These are phyloP conservation scores for Rhododendron molle DNA, from an alignment of 148 eudicot genomes.

Conservation along the genomic window DNA sequence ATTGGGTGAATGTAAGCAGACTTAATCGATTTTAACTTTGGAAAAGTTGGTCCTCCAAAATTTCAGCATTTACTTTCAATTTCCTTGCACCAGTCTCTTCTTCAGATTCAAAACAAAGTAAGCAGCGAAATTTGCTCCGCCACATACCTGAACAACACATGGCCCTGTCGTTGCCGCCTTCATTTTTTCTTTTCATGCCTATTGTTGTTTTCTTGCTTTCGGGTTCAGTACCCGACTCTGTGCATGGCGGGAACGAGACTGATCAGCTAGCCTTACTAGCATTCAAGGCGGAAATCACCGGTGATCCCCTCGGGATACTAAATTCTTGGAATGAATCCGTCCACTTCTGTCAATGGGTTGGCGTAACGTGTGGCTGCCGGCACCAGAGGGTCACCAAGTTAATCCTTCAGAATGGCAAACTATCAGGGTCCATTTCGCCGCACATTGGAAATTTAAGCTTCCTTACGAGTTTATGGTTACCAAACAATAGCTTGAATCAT, in stretches of 20 bases:
- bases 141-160: too few species aligned
- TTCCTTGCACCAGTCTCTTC: too few species aligned
- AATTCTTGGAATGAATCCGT: not conserved
- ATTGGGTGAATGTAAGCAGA: too few species aligned
- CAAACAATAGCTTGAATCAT: not conserved
- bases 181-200: too few species aligned
- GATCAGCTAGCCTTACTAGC: not conserved
- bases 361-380: not conserved
- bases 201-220: too few species aligned
- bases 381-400: not conserved
- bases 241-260: not conserved
- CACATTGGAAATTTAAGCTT: not conserved
- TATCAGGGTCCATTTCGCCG: not conserved
- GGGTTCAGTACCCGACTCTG: too few species aligned
- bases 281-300: not conserved
- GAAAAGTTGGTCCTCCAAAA: too few species aligned
- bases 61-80: not conserved
- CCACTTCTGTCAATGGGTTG: not conserved
- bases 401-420: not conserved
- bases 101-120: too few species aligned
- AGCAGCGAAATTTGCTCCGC: too few species aligned
- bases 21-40: too few species aligned
- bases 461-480: accelerated
- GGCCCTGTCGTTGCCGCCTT: too few species aligned
- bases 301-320: not conserved